phyloP scores from a whole-genome alignment of 805 yeast species.

The Brettanomyces nanus region DNA sequence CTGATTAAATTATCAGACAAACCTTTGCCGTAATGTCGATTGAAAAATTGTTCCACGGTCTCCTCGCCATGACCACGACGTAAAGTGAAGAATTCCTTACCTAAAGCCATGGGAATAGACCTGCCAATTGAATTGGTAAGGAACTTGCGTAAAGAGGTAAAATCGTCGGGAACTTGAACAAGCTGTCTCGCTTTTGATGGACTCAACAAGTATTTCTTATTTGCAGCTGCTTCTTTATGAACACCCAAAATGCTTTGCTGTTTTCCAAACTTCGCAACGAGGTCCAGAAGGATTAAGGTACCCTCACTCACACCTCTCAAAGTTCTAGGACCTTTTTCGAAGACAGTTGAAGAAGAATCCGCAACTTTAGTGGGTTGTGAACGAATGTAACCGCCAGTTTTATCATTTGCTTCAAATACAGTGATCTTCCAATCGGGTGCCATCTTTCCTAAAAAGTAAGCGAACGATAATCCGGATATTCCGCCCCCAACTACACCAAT shows the following conservation, averaged over 20 bases:
- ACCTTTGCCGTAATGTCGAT: slow-evolving; percentile 59
- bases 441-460: slow-evolving; percentile 58
- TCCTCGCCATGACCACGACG: slow-evolving; percentile 44
- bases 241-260: slow-evolving; percentile 51
- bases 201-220: slow-evolving; percentile 56
- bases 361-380: slow-evolving; percentile 34
- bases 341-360: slow-evolving; percentile 23
- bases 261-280: slow-evolving; percentile 39
- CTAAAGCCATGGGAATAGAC: slow-evolving; percentile 34
- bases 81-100: slow-evolving; percentile 43
- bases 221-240: slow-evolving; percentile 50
- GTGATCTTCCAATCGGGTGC: slow-evolving; percentile 69
- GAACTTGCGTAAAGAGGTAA: slow-evolving; percentile 10
- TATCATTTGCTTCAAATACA: slow-evolving; percentile 45
- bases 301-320: slow-evolving; percentile 80
- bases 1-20: slow-evolving; percentile 54
- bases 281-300: slow-evolving; percentile 57
- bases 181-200: slow-evolving; percentile 1
- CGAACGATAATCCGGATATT: slow-evolving; percentile 71
- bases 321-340: slow-evolving; percentile 91
- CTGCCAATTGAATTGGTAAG: slow-evolving; percentile 34
- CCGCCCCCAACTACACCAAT: slow-evolving; percentile 86
- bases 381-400: slow-evolving; percentile 77
- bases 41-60: slow-evolving; percentile 56
- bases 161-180: slow-evolving; percentile 1